Evolutionary conservation across 129 eudicot genomes (phyloP), one percentile per base, ranked within the genome.

Genomic region (Flaveria robusta): DNA sequence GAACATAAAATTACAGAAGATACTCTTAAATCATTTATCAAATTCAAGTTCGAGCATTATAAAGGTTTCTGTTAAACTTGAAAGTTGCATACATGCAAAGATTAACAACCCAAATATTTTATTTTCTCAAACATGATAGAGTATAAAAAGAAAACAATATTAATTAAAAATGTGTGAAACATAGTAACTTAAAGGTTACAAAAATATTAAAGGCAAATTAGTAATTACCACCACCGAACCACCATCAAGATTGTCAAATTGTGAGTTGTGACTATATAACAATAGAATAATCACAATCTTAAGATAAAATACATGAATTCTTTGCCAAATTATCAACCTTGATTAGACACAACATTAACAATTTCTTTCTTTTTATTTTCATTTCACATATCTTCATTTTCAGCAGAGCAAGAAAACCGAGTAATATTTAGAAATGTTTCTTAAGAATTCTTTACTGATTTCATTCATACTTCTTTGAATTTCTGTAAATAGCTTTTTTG

Each of bases 231-330:
- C 62, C 75, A 56, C 70, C 29, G 42, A 51, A 50, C 74, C 68
- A 77, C 47, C 75, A 68, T 42, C 71, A 29, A 43, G 45, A 26
- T 34, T 70, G 46, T 27, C 0, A 20, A 18, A 31, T 29, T 29
- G 37, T 29, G 37, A 29, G 37, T 27, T 31, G 18, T 23, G 60
- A 74, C 16, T 71, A 34, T 52, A 34, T 49, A 43, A 70, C 69
- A 8, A 76, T 77, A 16, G 75, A 68, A 58, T 77, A 77, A 68
- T 77, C 81, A 58, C 88, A 81, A 75, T 80, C 14, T 63, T 84
- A 85, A 77, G 80, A 75, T 56, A 84, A 50, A 54, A 84, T 26
- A 37, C 63, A 76, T 41, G 85, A 60, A 71, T 72, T 76, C 76
- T 84, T 67, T n/a, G 72, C 77, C 82, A 84, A 81, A 24, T 52